These are phyloP conservation scores for Phytophthora nicotianae DNA, from an alignment of 352 stramenopile species.

Conservation along the genomic window DNA sequence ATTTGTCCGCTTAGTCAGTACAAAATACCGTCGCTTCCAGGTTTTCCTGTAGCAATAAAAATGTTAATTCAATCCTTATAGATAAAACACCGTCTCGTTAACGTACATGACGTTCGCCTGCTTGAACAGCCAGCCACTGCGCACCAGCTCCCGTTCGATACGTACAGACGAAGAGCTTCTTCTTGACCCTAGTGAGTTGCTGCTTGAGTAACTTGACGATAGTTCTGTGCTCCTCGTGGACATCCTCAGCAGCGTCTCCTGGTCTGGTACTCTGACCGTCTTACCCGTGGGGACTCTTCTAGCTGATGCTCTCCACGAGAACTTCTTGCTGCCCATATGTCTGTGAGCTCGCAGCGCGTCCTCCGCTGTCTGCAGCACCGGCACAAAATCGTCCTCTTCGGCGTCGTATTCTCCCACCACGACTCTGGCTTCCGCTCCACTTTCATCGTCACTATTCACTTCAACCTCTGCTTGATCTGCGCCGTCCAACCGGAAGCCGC, in stretches of 20 bases:
- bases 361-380: conserved; percentile 71
- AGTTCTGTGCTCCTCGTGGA: conserved; percentile 46
- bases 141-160: conserved; percentile 56
- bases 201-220: conserved; percentile 40
- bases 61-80: background rate
- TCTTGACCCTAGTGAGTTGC: conserved; percentile 45
- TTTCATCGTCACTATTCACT: conserved; percentile 40
- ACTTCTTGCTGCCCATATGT: conserved; percentile 52
- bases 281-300: conserved; percentile 28
- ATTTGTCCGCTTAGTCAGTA: conserved; percentile 85
- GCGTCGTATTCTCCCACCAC: conserved; percentile 43
- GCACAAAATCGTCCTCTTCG: conserved; percentile 62
- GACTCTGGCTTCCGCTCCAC: conserved; percentile 37
- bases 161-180: conserved; percentile 35
- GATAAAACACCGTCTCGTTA: conserved; percentile 23
- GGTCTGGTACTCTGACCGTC: conserved; percentile 41
- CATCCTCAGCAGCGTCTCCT: conserved; percentile 59
- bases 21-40: conserved; percentile 89
- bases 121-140: conserved; percentile 62
- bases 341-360: conserved; percentile 48
- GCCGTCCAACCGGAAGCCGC: conserved; percentile 50
- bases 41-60: conserved; percentile 61
- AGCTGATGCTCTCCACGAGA: conserved; percentile 51
- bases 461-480: conserved; percentile 35
- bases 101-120: conserved; percentile 67